Evolutionary conservation across 2,329 filamentous ascomycete species (phyloP), one percentile per base, ranked within the genome.

Genomic region (Zelopaecilomyces penicillatus): DNA sequence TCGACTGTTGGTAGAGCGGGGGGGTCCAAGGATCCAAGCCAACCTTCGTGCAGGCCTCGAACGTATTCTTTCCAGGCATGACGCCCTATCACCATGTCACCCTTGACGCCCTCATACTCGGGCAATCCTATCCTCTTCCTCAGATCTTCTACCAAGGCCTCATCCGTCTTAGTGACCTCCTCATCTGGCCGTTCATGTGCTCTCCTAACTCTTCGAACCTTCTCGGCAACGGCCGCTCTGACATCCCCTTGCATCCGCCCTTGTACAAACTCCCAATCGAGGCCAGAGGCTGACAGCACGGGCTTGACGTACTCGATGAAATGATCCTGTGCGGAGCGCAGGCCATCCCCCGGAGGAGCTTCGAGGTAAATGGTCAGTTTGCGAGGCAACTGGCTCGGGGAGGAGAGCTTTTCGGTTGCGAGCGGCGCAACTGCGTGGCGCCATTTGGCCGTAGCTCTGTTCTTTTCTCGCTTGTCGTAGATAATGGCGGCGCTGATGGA

Each of bases 51-150:
- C 53, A 97, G 61, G 38, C 93, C 93, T 47, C 90, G 77, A 27
- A 97, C 71, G 63, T 97, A 98, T 66, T 98, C 93, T 68, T 96
- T 98, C 93, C 93, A 98, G 7, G 91, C 83, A 61, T 96, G 86
- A 45, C 91, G 74, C 9, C 93, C 93, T 55, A 98, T 80, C 12
- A 97, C 81, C 42, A 98, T 74, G 60, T 97, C 91, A 37, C 93
- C 93, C 50, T 77, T 76, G 26, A 84, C 71, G 7, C 87, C 90
- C 4, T 82, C 73, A 58, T 84, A 91, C 31, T 87, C 80, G 28
- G 70, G 73, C 7, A 91, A 77, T 5, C 83, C 83, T 49, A 81
- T 80, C 52, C 72, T 76, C 57, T 74, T 70, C 54, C 90, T 76
- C 42, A 84, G 67, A 7, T 76, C 71, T 47, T 81, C 73, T 5